Base-by-base conservation (phyloP, 2,329 filamentous ascomycete species). In the Kalmusia sp. region DNA sequence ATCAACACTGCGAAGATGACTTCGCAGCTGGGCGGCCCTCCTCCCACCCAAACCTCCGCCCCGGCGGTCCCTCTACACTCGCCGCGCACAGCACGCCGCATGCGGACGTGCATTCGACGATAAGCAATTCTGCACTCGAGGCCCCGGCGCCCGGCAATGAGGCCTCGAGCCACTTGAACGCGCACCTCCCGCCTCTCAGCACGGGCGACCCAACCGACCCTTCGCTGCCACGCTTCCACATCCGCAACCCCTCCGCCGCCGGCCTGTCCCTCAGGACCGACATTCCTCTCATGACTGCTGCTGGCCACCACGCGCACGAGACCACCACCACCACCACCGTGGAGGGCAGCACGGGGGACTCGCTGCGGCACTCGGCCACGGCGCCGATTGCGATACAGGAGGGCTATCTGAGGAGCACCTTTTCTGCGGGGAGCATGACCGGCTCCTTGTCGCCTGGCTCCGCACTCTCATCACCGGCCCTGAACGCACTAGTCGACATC, bases 401-500 rank as follows among this genome's bases (percentile, higher is more conserved):
- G 50, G 65, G 69, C 49, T 65, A 64, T 43, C 56, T 79, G 53
- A 62, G 76, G 45, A 76, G 72, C 37, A 72, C 71, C 25, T 68
- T 78, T 43, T 80, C 78, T 2, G 72, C 72, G 14, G 70, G 68
- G 38, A 79, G 78, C 62, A 74, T 80, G 57, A 62, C 70, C 2
- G 76, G 74, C 3, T 80, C 78, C 27, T 62, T 79, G 17, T 80
- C 78, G 33, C 77, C 76, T 9, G 74, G 69, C 37, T 79, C 79
- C 9, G 74, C 74, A 28, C 68, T 81, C 19, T 75, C 78, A 22
- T 81, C 79, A 51, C 80, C 80, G 21, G 77, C 76, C 22, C 72
- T 82, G 19, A 75, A 76, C 52, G 77, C 79, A 11, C 75, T 82
- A 66, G 63, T 74, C 38, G 79, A 82, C 61, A 73, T 82, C 47